Evolutionary conservation across 495 filamentous ascomycete species (phyloP).

Genomic region (Durotheca rogersii): DNA sequence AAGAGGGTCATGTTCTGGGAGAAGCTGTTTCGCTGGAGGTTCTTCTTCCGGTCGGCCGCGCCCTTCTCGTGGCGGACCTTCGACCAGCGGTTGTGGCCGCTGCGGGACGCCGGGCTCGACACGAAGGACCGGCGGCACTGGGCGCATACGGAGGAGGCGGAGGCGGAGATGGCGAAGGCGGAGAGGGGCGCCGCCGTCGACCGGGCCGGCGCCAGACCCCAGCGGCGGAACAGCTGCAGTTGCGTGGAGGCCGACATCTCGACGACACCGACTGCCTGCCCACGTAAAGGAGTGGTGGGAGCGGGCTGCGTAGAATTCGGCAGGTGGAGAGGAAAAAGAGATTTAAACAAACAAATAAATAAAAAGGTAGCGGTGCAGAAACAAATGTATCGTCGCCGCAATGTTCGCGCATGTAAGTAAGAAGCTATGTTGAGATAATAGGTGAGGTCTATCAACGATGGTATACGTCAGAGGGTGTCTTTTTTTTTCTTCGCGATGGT

Average conservation of each 20-base stretch:
- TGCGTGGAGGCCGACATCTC: slow-evolving; percentile 28
- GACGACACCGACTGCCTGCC: neutral
- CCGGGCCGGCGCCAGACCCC: slow-evolving; percentile 11
- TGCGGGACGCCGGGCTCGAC: slow-evolving; percentile 48
- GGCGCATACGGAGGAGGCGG: slow-evolving; percentile 41
- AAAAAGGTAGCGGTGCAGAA: no score
- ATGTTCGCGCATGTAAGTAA: no score
- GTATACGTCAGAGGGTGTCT: no score
- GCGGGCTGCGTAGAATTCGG: no score
- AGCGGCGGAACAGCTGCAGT: slow-evolving; percentile 7
- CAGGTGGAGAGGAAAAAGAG: no score
- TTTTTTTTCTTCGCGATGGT: no score
- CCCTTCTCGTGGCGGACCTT: slow-evolving; percentile 95
- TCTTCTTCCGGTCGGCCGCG: slow-evolving; percentile 66
- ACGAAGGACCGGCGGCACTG: slow-evolving; percentile 55
- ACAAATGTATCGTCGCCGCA: no score
- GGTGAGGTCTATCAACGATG: no score
- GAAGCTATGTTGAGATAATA: no score
- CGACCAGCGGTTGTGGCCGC: slow-evolving; percentile 90
- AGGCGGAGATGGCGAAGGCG: no score
- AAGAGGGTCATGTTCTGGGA: slow-evolving; percentile 53
- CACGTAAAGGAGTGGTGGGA: no score
- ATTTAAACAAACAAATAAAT: no score
- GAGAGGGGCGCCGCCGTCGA: slow-evolving; percentile 6
- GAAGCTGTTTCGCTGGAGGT: slow-evolving; percentile 44